Percentiles rank a stretch among this genome's conserved stretches.
Evolutionary conservation across 371 early-diverging fungal species (phyloP).

Genomic region (Blakeslea trispora): DNA sequence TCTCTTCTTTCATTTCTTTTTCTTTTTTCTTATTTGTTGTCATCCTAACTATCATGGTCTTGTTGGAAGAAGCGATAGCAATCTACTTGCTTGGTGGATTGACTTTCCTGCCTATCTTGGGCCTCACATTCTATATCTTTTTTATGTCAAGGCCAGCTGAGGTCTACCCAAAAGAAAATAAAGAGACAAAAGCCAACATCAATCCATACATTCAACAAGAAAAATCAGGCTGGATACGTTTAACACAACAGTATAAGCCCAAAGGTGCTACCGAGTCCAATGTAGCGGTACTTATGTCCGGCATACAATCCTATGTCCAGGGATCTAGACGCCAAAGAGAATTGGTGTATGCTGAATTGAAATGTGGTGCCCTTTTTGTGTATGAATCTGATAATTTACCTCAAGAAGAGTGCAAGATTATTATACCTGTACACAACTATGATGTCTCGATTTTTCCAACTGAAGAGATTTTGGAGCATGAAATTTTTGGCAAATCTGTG

Average conservation of each 20-base stretch:
- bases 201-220: slow-evolving; percentile 18
- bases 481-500: slow-evolving; percentile 53
- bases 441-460: slow-evolving; percentile 64
- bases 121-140: slow-evolving; percentile 16
- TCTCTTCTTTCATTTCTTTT: slow-evolving; percentile 2
- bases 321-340: slow-evolving; percentile 28
- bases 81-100: slow-evolving; percentile 39
- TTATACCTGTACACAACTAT: slow-evolving; percentile 71
- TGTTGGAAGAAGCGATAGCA: slow-evolving; percentile 18
- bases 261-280: slow-evolving; percentile 10
- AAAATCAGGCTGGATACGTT: slow-evolving; percentile 42
- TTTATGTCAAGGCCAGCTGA: not conserved
- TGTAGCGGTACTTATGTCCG: slow-evolving; percentile 24
- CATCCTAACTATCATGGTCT: slow-evolving; percentile 7
- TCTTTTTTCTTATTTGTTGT: slow-evolving; percentile 1
- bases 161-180: not conserved
- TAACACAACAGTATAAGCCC: slow-evolving; percentile 28
- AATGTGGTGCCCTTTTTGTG: slow-evolving; percentile 77
- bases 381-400: slow-evolving; percentile 73
- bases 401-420: slow-evolving; percentile 64
- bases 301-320: slow-evolving; percentile 27
- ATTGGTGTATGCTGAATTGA: slow-evolving; percentile 71
- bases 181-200: not conserved
- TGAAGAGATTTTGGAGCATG: slow-evolving; percentile 47
- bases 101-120: slow-evolving; percentile 33